Base-by-base conservation (phyloP, 139 green algal genomes). In the Coelastrella sp. region DNA sequence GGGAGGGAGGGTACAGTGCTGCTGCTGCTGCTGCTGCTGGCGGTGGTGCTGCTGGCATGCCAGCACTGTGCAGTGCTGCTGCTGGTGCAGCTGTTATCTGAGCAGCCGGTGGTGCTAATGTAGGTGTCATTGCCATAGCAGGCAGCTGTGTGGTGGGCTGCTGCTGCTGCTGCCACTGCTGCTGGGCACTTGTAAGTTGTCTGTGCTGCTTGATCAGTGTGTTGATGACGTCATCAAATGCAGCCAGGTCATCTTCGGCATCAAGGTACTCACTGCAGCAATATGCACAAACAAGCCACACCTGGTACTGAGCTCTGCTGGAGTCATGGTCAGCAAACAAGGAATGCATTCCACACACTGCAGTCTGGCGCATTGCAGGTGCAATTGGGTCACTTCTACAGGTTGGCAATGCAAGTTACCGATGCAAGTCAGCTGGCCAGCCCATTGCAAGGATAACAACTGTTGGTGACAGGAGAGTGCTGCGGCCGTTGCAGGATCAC, bases 11-110 rank as follows among this genome's bases (percentile, higher is more conserved):
- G 61, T 82, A 27, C 5, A 57, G 17, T 72, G 57, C 79, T 84
- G 79, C 57, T 56, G 79, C 22, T 24, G 76, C 76, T 57, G 81
- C 59, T 60, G 81, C 78, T 84, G 78, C 49, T 84, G 78, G 11
- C 4, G 49, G 78, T 8, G 68, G 68, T 75, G 68, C 17, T 76
- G 68, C 17, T 59, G 24, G n/a, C 72, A 49, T 49, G 35, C 35
- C 35, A 49, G 35, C 35, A 49, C 35, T 49, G 35, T 3, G 35
- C 35, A 49, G 35, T 56, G 72, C 72, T 82, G 75, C 75, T 60
- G 75, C 75, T 58, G 75, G 10, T 82, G 75, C 76, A 63, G 76
- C 76, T 65, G 76, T 49, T 3, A 49, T 49, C 35, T 49, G 35
- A 49, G 35, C 35, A 56, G 72, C 20, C 0, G n/a, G n/a, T 78